Base-by-base conservation (phyloP, 2,329 filamentous ascomycete species). In the Curvularia sp. region DNA sequence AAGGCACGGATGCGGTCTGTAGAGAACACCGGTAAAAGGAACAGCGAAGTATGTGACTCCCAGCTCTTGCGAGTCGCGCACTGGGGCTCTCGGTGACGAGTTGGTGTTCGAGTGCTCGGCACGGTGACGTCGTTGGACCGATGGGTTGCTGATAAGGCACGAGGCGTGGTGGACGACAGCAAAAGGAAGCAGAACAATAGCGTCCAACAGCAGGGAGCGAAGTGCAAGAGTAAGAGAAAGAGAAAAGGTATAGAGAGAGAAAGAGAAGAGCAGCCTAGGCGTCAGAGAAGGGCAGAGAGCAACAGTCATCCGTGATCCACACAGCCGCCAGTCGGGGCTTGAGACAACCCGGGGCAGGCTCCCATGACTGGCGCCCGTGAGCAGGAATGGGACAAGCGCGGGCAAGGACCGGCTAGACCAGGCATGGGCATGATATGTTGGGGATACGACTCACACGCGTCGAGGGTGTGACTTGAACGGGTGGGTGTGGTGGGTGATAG, bases 321-420 rank as follows among this genome's bases (percentile, higher is more conserved):
- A 41, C 49, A 52, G 55, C 58, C 49, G 47, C 50, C 24, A 35
- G 49, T 33, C 33, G 43, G 26, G 53, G 46, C 38, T 49, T 49
- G 62, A 60, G 60, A 60, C 68, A 64, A 54, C 57, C 61, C 57
- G 56, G 59, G 24, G 58, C 63, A 52, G 69, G 64, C 64, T 65
- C 69, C 65, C 65, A 67, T 68, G 64, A 58, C 69, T 69, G 51
- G n/a, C 12, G 41, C 30, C 30, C 24, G 31, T 18, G 18, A 28
- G 41, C 31, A 60, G 67, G 64, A 60, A 50, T 57, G 56, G 38
- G 53, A 26, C 56, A 62, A 60, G 58, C 53, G 62, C 62, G 60
- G 58, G 60, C 53, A 51, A 55, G 55, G 54, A 57, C 47, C 9
- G 63, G 63, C 53, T 61, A 64, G 64, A 51, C 53, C 53, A 63